Evolutionary conservation across 2,329 filamentous ascomycete species (phyloP), one percentile per base, ranked within the genome.

Genomic region (Blastomyces parvus): DNA sequence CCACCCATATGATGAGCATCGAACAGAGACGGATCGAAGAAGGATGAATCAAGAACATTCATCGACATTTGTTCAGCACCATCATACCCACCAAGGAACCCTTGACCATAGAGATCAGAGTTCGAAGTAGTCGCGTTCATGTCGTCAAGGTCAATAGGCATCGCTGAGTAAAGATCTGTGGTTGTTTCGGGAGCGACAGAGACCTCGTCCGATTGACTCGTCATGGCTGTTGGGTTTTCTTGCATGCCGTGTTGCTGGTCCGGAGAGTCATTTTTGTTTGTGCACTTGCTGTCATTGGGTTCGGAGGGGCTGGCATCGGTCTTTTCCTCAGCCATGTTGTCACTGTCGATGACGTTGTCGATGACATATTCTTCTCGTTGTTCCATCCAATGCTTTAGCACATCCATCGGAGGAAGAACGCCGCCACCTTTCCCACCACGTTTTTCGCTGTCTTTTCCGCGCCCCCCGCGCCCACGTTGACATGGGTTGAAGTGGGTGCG

Each of bases 401-500:
- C 77, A 42, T 86, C 83, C 80, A 87, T 86, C 0, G 82, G 76
- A 3, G 84, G 84, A 66, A 82, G 76, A 65, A 85, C 83, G n/a
- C 84, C 84, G 48, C 84, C 84, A 11, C 83, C 84, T 67, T 85
- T 86, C 30, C 84, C 84, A 59, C 84, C 84, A 58, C 84, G 78
- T 68, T 83, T 81, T 73, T 86, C 82, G 65, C 82, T 83, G 63
- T 82, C 81, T 70, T 84, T 84, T 57, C 81, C 81, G 59, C 83
- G 77, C 9, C 83, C 84, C 27, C 83, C 77, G n/a, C 78, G 74
- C 25, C 77, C 78, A 27, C 77, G 79, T 72, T 84, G 83, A 68
- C 83, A 82, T 1, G 84, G 87, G 71, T 88, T 89, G 81, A 97
- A 97, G 74, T 97, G 93, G 0, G 88, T 88, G 59, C 93, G 86